A percentile compares a stretch with the other conserved stretches of the same genome.
These are phyloP conservation scores for Ceratocystis colombiana DNA, from an alignment of 2,329 filamentous ascomycete species.

Conservation along the genomic window DNA sequence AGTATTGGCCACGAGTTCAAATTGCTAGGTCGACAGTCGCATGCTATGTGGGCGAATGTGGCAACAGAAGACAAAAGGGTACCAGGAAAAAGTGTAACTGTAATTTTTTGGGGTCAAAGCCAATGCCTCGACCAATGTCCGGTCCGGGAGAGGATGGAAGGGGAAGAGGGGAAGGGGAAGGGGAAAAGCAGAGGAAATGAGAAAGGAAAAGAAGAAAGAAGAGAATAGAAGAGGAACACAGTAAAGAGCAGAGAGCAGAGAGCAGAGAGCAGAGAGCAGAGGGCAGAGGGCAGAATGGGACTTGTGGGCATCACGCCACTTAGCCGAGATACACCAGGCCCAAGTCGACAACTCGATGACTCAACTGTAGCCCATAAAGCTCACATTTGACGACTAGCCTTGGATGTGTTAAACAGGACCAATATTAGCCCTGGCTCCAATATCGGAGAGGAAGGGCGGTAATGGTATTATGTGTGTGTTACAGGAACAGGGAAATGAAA, in stretches of 20 bases:
- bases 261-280: not conserved
- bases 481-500: not conserved
- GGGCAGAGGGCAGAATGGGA: not conserved
- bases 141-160: too few relatives aligned
- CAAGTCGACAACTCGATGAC: not conserved
- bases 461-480: not conserved
- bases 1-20: constrained; percentile 8
- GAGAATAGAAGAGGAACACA: not conserved
- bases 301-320: not conserved
- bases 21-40: not conserved
- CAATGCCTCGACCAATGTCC: not conserved
- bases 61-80: constrained; percentile 8
- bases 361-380: not conserved
- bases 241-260: not conserved
- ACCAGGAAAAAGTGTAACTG: not conserved
- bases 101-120: not conserved
- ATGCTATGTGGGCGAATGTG: not conserved
- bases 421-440: not conserved
- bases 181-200: not conserved
- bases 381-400: not conserved
- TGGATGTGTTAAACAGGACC: not conserved
- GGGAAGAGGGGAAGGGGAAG: not conserved
- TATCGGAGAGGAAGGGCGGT: not conserved
- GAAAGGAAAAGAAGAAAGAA: too few relatives aligned
- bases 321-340: not conserved